Percentiles rank a stretch among this genome's conserved stretches.
These are phyloP conservation scores for Gnetum montanum DNA, from an alignment of 75 land plant species.

Conservation along the genomic window DNA sequence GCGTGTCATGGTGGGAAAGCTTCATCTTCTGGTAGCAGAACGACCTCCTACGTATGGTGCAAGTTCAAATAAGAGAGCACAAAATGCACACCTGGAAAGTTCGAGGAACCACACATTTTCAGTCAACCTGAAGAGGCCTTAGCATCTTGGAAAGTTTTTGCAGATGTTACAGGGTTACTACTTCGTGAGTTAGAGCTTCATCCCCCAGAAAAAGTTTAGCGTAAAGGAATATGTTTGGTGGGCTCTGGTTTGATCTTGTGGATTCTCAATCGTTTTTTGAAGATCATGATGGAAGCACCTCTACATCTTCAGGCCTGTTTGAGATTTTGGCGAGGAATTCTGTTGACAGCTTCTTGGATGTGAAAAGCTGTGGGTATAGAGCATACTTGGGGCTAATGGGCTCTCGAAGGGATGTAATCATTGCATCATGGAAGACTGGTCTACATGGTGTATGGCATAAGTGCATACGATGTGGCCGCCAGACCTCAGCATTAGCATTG, in stretches of 20 bases:
- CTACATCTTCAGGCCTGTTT: conserved; percentile 7
- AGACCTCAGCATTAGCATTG: conserved; percentile 71
- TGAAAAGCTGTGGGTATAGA: conserved; percentile 70
- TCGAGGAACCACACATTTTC: no score
- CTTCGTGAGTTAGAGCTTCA: conserved; percentile 95
- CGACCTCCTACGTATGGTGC: no score
- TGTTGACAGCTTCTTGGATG: conserved; percentile 15
- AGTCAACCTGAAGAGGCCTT: no score
- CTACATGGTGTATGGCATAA: conserved; percentile 98
- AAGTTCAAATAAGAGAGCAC: no score
- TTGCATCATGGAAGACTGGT: conserved; percentile 83
- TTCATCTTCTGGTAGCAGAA: no score
- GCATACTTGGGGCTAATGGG: conserved; percentile 87
- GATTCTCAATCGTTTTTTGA: conserved; percentile 42
- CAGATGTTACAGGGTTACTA: conserved; percentile 94
- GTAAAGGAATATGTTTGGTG: conserved; percentile 81
- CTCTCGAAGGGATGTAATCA: conserved; percentile 92
- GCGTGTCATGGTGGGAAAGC: no score
- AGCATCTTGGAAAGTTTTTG: no score
- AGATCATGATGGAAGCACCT: conserved; percentile 2
- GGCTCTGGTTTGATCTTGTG: conserved; percentile 78
- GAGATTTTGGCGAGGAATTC: conserved; percentile 11
- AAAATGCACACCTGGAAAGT: no score
- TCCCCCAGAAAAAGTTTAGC: conserved; percentile 99
- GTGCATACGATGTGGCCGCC: conserved; percentile 93